phyloP scores from a whole-genome alignment of 2,329 filamentous ascomycete species.

The Rhynchosporium secalis region DNA sequence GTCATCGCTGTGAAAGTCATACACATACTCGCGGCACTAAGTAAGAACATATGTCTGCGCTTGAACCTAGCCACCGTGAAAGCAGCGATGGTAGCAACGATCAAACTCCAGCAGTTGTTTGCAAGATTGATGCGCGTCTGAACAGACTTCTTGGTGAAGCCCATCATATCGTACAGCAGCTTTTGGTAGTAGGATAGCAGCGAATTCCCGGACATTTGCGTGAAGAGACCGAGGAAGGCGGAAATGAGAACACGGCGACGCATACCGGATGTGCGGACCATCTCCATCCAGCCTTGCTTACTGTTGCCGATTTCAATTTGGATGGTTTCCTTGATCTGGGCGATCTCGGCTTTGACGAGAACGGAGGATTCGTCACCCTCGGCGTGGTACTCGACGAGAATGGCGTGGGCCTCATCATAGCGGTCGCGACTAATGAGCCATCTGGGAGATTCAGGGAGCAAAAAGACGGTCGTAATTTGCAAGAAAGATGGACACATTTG shows the following conservation, averaged over 20 bases:
- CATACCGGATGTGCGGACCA: slow-evolving; percentile 52
- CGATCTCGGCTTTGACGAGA: slow-evolving; percentile 59
- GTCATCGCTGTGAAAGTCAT: slow-evolving; percentile 57
- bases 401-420: slow-evolving; percentile 55
- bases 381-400: slow-evolving; percentile 54
- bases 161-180: slow-evolving; percentile 49
- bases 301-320: slow-evolving; percentile 54
- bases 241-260: slow-evolving; percentile 50
- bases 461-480: slow-evolving; percentile 33
- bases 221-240: slow-evolving; percentile 52
- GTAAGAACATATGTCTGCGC: slow-evolving; percentile 52
- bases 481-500: slow-evolving; percentile 39
- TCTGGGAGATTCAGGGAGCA: slow-evolving; percentile 57
- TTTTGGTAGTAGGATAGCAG: slow-evolving; percentile 50
- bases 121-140: slow-evolving; percentile 51
- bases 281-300: slow-evolving; percentile 53
- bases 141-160: slow-evolving; percentile 43
- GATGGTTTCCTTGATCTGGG: slow-evolving; percentile 58
- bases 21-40: slow-evolving; percentile 54
- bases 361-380: slow-evolving; percentile 51
- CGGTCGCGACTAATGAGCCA: slow-evolving; percentile 57
- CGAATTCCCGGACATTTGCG: slow-evolving; percentile 52
- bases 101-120: slow-evolving; percentile 47
- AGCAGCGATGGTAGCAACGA: slow-evolving; percentile 45
- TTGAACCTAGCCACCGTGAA: slow-evolving; percentile 46